Percentiles rank a stretch among this genome's conserved stretches.
Conservation (phyloP, 108 stramenopile species). For the Mayamaea pseudoterrestris region DNA sequence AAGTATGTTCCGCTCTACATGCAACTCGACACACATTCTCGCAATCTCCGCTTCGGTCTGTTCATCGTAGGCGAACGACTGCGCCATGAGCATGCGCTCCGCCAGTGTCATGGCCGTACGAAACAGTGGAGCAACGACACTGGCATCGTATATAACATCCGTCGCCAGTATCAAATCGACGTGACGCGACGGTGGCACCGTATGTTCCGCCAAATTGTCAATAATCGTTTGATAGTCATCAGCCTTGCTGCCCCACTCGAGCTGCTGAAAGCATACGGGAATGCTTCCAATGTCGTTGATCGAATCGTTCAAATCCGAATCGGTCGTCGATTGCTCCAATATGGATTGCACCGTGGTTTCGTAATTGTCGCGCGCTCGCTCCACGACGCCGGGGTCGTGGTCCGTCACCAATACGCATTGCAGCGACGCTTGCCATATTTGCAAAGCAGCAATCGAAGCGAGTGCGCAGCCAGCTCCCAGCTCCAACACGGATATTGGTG, state of each 20-base stretch:
- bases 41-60: conserved; percentile 10
- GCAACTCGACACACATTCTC: neutral
- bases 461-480: conserved; percentile 19
- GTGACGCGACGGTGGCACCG: neutral
- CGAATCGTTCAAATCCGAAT: neutral
- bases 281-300: conserved; percentile 2
- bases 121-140: conserved; percentile 13
- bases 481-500: conserved; percentile 11
- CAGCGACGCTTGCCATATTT: conserved; percentile 7
- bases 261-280: conserved; percentile 4
- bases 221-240: neutral
- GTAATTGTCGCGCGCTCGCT: conserved; percentile 12
- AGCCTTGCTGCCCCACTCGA: conserved; percentile 7
- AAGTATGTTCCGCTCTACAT: too few relatives aligned
- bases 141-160: conserved; percentile 14
- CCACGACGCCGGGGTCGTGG: conserved; percentile 15
- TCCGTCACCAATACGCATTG: conserved; percentile 15
- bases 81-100: conserved; percentile 6
- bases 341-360: conserved; percentile 12
- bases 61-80: conserved; percentile 15
- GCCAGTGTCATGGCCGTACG: neutral
- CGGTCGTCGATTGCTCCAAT: conserved; percentile 1
- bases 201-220: neutral
- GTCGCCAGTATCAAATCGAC: conserved; percentile 11
- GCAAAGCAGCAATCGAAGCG: conserved; percentile 9